Evolutionary conservation across 78 protist genomes (phyloP), one percentile per base, ranked within the genome.

Genomic region (Dictyostelium capitatum): DNA sequence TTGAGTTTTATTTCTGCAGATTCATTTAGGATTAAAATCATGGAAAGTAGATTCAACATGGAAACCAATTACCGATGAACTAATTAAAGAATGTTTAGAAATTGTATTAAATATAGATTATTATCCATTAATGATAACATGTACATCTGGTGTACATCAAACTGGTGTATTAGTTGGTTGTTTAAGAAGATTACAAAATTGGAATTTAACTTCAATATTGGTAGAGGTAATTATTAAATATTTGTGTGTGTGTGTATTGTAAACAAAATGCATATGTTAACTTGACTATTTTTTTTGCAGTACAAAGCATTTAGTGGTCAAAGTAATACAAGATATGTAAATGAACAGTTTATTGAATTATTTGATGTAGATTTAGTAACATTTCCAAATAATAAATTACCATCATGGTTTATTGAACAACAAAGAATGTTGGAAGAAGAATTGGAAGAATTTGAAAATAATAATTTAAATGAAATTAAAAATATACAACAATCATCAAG

Each of bases 291-390:
- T 10, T 28, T 2, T 78, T 9, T 25, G 0, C 56, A 91, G 85
- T 91, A 90, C 53, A 79, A 67, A n/a, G 83, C 83, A 30, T 94
- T 79, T 65, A 89, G 89, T 23, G 89, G 95, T 25, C 95, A 80
- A 54, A 75, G 87, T 83, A 75, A 93, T 79, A 43, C 46, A 23
- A 92, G 99, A 3, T 73, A 89, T 57, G 89, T 92, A 17, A 97
- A 98, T 83, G 99, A 97, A 90, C 99, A 98, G 53, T 98, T 98
- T 79, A 98, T 98, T 46, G 99, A 98, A 90, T 78, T 97, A 8
- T 98, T 98, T 72, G 99, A 98, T 82, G 89, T 87, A 41, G 99
- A 98, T 78, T 95, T 98, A 50, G 98, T 98, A 41, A 83, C 78
- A 14, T 14, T 97, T 1, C 98, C 99, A 30, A 79, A 50, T 47